Evolutionary conservation across 768 basidiomycete genomes (phyloP), one percentile per base, ranked within the genome.

Genomic region (Erythrobasidium yunnanense): DNA sequence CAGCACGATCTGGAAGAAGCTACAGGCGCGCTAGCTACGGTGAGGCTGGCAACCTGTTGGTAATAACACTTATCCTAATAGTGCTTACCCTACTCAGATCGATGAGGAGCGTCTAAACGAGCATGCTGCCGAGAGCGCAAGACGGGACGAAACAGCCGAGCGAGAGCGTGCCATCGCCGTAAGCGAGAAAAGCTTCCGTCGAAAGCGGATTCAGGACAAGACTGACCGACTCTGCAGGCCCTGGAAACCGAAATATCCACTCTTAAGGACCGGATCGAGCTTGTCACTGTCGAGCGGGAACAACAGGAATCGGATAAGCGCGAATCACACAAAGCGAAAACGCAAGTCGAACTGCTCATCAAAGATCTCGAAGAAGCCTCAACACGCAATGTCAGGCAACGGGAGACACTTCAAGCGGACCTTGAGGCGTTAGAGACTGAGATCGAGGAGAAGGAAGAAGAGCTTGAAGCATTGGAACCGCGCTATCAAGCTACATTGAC

Each of bases 1-100:
- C 87, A 89, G 70, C 82, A 87, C 34, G 93, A 99, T 73, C 76
- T 96, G 38, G 85, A 87, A 66, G 93, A 97, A 70, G 90, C 93
- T 0, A 84, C 82, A 0, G 85, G 86, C 57, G 85, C 88, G 0
- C 75, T 99, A 62, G 90, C 88, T 34, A 85, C 88, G 74, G 87
- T 95, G 42, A 83, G 72, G 67, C 27, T 17, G 7, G 13, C 17
- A 11, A 29, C 15, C 54, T n/a, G n/a, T n/a, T n/a, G n/a, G n/a
- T n/a, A n/a, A n/a, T n/a, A n/a, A n/a, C n/a, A n/a, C n/a, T n/a
- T 87, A 70, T 85, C 86, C 22, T 49, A n/a, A 22, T 65, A 22
- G 20, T 17, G 20, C 42, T 18, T 22, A 38, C 34, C 60, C 6
- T n/a, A n/a, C 20, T 18, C 66, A 78, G 78, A 77, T 80, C 55